Base-by-base conservation (phyloP, 768 basidiomycete genomes). In the Boletales sp. region DNA sequence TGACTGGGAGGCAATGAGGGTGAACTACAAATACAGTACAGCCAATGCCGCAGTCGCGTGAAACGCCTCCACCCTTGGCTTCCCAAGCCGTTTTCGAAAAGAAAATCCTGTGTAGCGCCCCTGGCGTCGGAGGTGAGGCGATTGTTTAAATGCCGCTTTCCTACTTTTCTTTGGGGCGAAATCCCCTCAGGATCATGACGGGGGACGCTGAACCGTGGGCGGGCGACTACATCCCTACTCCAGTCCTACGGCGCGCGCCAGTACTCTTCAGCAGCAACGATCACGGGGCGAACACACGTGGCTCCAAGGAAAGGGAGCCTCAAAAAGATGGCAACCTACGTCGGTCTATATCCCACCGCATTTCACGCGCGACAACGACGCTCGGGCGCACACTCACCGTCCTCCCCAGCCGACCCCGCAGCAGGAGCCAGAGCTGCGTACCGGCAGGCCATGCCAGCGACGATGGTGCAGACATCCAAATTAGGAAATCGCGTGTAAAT, bases 201-300 rank as follows among this genome's bases (percentile, higher is more conserved):
- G 53, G 54, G 14, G 36, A 34, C 7, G 7, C 19, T 21, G 44
- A 40, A 11, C n/a, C 8, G 14, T 24, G 48, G 35, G 19, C 14
- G 31, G 47, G 47, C 45, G 41, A 43, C 17, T 19, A 39, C 36
- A 2, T 13, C n/a, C 52, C 63, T 14, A 51, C 34, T 30, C 67
- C 64, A 14, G 50, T 64, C 29, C 58, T 77, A 5, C 69, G 63
- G 43, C 67, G 76, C n/a, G 74, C 75, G 2, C 65, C 65, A 12
- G 68, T 63, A 45, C 52, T 77, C 40, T 50, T 68, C 34, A 63
- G 64, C n/a, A 65, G 61, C 52, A 66, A 65, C 18, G 17, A 12
- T 3, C 51, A 53, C 30, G 34, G 47, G 5, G 49, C 13, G 34
- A 31, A 56, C 35, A 2, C 29, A 17, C 17, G 4, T 8, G 24